Base-by-base conservation (phyloP, 768 basidiomycete genomes). In the Agaricus bisporus region DNA sequence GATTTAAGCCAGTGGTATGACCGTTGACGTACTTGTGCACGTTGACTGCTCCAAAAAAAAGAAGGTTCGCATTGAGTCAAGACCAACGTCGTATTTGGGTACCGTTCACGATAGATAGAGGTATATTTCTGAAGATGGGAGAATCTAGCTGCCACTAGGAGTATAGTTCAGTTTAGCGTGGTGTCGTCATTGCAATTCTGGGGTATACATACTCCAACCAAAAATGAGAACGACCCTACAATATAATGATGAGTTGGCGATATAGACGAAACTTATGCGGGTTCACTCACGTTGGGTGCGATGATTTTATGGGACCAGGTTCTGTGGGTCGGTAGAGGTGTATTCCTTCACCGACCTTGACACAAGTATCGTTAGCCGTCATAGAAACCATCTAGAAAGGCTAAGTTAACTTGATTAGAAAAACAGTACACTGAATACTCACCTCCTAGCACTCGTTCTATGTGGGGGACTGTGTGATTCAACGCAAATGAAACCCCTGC, bases 61-160 rank as follows among this genome's bases (percentile, higher is more conserved):
- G 66, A 62, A 4, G 70, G 54, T 22, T 69, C 62, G 36, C 70
- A 72, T 43, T 67, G 64, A 15, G 79, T 61, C 5, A 79, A 50
- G 25, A 79, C 62, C 56, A 75, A 69, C 1, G 71, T 70, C 0
- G 76, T 71, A 17, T 61, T 54, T 12, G 79, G 77, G 56, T 77
- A 78, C 1, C 74, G 56, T 52, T 73, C 63, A 15, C 63, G 61
- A 52, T 80, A 75, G 1, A 61, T 60, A 32, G 64, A 61, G 8
- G 70, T 69, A 56, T 80, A 80, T 51, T 80, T 80, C 53, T 67
- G 61, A 8, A 80, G 58, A 64, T 77, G 77, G 2, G 71, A 57
- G 4, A 77, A 62, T 46, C 67, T 64, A 4, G 77, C 78, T n/a
- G 73, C 74, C 71, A 78, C 77, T 74, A 26, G 10, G 18, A 41